Percentiles rank a stretch among this genome's conserved stretches.
phyloP scores from a whole-genome alignment of 306 rosid species.

The Datisca glomerata region DNA sequence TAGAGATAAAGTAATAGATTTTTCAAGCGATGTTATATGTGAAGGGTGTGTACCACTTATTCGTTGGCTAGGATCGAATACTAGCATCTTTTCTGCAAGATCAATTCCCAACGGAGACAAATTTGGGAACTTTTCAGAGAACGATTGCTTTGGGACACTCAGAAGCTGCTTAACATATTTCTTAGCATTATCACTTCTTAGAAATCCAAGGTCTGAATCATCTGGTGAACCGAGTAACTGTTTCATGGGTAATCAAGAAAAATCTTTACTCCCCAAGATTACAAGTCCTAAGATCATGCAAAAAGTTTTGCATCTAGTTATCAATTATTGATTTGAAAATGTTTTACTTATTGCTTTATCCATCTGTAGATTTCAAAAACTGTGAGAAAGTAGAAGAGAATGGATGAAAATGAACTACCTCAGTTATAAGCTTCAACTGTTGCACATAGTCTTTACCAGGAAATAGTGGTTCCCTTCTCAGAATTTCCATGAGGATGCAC shows the following conservation, averaged over 20 bases:
- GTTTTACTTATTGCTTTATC: too few species aligned
- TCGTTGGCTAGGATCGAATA: slow-evolving; percentile 82
- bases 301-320: too few species aligned
- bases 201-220: slow-evolving; percentile 83
- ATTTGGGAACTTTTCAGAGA: slow-evolving; percentile 49
- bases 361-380: not conserved
- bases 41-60: slow-evolving; percentile 52
- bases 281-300: too few species aligned
- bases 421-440: slow-evolving; percentile 52
- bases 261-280: not conserved
- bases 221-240: slow-evolving; percentile 87
- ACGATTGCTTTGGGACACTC: slow-evolving; percentile 51
- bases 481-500: slow-evolving; percentile 56
- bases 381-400: slow-evolving; percentile 2
- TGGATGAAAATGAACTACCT: slow-evolving; percentile 32
- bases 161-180: slow-evolving; percentile 92
- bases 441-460: slow-evolving; percentile 69
- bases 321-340: too few species aligned
- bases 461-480: slow-evolving; percentile 54
- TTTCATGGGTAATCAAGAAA: slow-evolving; percentile 6
- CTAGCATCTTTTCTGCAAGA: slow-evolving; percentile 88
- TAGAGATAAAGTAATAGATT: not conserved
- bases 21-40: slow-evolving; percentile 1
- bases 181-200: slow-evolving; percentile 87
- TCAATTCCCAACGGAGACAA: slow-evolving; percentile 63